A percentile compares a stretch with the other conserved stretches of the same genome.
phyloP scores from a whole-genome alignment of 2,329 filamentous ascomycete species.

The Penicillium sp. region DNA sequence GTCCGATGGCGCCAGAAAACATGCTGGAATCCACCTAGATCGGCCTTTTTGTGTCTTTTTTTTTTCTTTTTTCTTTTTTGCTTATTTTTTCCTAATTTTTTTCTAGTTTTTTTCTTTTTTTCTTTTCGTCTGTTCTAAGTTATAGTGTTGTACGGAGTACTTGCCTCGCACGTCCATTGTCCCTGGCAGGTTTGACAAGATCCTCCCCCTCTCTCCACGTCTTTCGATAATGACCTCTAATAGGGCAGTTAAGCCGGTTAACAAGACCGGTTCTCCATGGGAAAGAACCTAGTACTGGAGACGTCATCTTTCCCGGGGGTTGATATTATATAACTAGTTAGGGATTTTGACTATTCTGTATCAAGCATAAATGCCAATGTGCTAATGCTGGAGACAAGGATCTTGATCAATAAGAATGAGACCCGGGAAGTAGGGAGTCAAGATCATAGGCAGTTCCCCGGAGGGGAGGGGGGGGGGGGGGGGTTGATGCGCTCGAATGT shows the following conservation, averaged over 20 bases:
- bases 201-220: slow-evolving; percentile 4
- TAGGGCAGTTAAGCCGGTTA: slow-evolving; percentile 7
- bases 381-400: neutral
- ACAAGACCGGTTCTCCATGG: slow-evolving; percentile 8
- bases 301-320: slow-evolving; percentile 20
- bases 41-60: slow-evolving; percentile 10
- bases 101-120: slow-evolving; percentile 2
- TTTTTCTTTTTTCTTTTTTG: neutral
- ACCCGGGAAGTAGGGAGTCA: slow-evolving; percentile 3
- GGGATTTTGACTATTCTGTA: neutral
- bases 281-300: slow-evolving; percentile 1
- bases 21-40: slow-evolving; percentile 10
- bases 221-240: neutral
- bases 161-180: slow-evolving; percentile 22
- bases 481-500: slow-evolving; percentile 16
- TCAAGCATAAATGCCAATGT: neutral
- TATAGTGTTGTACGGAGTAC: neutral
- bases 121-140: slow-evolving; percentile 14
- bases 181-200: slow-evolving; percentile 17
- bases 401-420: slow-evolving; percentile 8
- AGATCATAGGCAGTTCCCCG: slow-evolving; percentile 6
- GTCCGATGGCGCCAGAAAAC: slow-evolving; percentile 18
- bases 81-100: too few relatives aligned
- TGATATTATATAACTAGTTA: neutral
- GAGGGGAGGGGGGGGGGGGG: too few relatives aligned